phyloP scores from a whole-genome alignment of 257 asterid genomes.

The Cynanchum wilfordii region DNA sequence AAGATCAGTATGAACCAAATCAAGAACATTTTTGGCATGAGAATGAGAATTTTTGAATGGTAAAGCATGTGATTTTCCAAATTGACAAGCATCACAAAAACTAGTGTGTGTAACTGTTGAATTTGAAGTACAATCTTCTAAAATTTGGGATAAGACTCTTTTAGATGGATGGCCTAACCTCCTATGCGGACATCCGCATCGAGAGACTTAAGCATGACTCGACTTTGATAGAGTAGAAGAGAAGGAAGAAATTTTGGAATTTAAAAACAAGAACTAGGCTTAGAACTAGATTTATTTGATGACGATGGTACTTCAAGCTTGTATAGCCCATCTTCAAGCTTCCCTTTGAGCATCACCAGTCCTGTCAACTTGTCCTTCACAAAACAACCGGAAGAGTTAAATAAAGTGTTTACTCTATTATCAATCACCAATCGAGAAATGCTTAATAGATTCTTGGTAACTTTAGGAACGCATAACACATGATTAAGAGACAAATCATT shows the following conservation, averaged over 20 bases:
- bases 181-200: not conserved
- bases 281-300: no score
- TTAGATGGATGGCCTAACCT: not conserved
- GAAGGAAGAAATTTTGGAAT: no score
- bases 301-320: not conserved
- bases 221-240: no score
- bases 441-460: not conserved
- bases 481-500: no score
- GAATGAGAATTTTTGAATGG: not conserved
- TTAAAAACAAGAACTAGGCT: no score
- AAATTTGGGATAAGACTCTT: not conserved
- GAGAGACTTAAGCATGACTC: no score
- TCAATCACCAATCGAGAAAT: not conserved
- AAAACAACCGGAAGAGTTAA: not conserved
- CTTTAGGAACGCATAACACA: not conserved
- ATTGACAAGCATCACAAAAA: not conserved
- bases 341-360: not conserved
- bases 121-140: not conserved
- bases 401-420: not conserved
- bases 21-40: not conserved
- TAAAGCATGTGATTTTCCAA: not conserved
- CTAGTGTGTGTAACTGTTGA: not conserved
- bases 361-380: not conserved
- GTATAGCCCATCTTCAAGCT: not conserved
- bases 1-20: not conserved